Evolutionary conservation across 2,329 filamentous ascomycete genomes (phyloP), one percentile per base, ranked within the genome.

Genomic region (Aspergillus sp.): DNA sequence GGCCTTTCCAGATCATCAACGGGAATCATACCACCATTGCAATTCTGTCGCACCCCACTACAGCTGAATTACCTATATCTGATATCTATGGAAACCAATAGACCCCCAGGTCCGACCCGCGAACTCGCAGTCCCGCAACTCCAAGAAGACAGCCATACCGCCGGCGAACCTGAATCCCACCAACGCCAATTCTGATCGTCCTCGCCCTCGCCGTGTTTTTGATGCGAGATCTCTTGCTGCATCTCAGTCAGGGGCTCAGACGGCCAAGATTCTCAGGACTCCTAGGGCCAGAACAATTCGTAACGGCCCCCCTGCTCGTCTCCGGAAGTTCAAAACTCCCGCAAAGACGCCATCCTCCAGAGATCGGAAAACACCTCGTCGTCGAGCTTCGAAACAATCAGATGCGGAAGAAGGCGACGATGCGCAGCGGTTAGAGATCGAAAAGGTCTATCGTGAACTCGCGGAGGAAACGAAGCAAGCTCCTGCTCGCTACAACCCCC

Each of bases 141-240:
- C 54, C 3, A 55, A 46, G 43, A 60, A 38, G 36, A 30, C 46
- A 20, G 56, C 41, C 30, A 38, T 58, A 41, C 54, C 52, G 20
- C 57, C 60, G 33, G 48, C 58, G 48, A 53, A 58, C 45, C 54
- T 62, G 45, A 61, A 55, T 47, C 45, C 53, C 49, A 51, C 58
- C 47, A 52, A 56, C 14, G 33, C 55, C 22, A 52, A 57, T 26
- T 56, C 57, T 36, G 55, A 55, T 43, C 57, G 56, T 40, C 45
- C 54, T 40, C 62, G 59, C 36, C 60, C 66, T 35, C 64, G 62
- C 40, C 63, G 66, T 24, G 60, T 62, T 17, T 49, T 74, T 49
- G 71, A 74, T 56, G 71, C 71, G 13, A 62, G 71, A 45, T 67
- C 69, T 7, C 63, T 74, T 24, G 70, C 63, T 5, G 68, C 68